Evolutionary conservation across 129 eudicot genomes (phyloP).

Genomic region (Artemisia tridentata): DNA sequence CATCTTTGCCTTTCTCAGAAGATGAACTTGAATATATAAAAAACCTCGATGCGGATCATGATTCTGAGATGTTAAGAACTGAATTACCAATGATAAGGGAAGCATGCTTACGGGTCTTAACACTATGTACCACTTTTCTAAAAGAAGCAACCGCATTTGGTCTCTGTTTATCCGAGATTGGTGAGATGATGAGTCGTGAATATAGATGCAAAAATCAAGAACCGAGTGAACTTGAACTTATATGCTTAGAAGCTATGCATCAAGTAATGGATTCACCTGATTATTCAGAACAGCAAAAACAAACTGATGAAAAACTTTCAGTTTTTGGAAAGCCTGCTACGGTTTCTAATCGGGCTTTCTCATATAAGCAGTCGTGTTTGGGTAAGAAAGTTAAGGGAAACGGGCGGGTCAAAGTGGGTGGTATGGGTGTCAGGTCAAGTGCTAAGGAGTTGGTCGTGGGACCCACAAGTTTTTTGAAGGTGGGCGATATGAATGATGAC

Average conservation of each 20-base stretch:
- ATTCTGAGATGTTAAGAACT: slow-evolving; percentile 54
- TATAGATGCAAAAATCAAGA: slow-evolving; percentile 47
- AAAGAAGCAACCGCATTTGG: slow-evolving; percentile 63
- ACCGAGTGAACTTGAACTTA: slow-evolving; percentile 63
- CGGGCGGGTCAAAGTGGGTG: slow-evolving; percentile 25
- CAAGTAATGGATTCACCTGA: slow-evolving; percentile 15
- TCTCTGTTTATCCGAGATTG: slow-evolving; percentile 65
- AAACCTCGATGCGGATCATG: slow-evolving; percentile 46
- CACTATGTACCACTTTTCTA: slow-evolving; percentile 52
- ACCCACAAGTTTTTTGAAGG: slow-evolving; percentile 48
- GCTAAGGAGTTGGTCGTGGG: slow-evolving; percentile 38
- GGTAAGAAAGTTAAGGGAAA: slow-evolving; percentile 29
- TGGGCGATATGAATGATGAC: slow-evolving; percentile 49
- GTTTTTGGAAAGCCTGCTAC: slow-evolving; percentile 11
- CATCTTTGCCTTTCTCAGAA: slow-evolving; percentile 63
- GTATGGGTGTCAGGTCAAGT: slow-evolving; percentile 34
- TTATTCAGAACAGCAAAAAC: slow-evolving; percentile 17
- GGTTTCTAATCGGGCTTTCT: slow-evolving; percentile 19
- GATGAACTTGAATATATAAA: slow-evolving; percentile 59
- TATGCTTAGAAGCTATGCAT: slow-evolving; percentile 53
- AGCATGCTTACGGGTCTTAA: slow-evolving; percentile 57
- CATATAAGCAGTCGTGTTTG: slow-evolving; percentile 30
- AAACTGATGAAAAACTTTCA: slow-evolving; percentile 9
- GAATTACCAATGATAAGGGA: slow-evolving; percentile 78
- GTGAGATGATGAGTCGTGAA: slow-evolving; percentile 77